Evolutionary conservation across 345 rosid genomes (phyloP).

Genomic region (Erysimum cheiranthoides): DNA sequence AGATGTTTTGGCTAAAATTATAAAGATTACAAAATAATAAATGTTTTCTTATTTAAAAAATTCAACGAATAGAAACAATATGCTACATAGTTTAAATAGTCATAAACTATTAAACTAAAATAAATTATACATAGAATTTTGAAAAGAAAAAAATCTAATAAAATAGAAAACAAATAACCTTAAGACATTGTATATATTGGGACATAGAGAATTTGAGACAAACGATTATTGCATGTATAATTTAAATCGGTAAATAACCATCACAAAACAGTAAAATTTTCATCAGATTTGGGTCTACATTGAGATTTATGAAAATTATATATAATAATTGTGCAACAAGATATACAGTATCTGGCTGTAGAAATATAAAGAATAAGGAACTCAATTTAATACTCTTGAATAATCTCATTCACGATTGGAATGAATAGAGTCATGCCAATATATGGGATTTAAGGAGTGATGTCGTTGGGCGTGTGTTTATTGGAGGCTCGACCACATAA

Average conservation of each 20-base stretch:
- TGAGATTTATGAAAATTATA: neutral
- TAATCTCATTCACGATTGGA: neutral
- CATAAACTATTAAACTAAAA: too few species aligned
- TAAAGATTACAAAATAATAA: too few species aligned
- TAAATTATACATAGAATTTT: too few species aligned
- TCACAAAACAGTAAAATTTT: neutral
- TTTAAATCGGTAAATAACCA: neutral
- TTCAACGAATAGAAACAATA: too few species aligned
- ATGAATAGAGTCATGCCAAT: too few species aligned
- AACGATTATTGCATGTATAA: neutral
- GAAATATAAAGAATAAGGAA: neutral
- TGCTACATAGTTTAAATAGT: too few species aligned
- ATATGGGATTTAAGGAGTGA: conserved; percentile 24
- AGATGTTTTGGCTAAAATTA: too few species aligned
- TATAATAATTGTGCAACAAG: neutral
- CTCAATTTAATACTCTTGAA: neutral
- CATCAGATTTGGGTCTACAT: neutral
- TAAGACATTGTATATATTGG: too few species aligned
- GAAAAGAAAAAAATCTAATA: too few species aligned
- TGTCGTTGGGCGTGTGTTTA: neutral
- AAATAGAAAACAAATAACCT: too few species aligned
- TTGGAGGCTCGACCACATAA: conserved; percentile 75
- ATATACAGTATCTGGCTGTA: neutral
- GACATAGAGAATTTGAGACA: too few species aligned
- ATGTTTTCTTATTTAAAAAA: too few species aligned